Evolutionary conservation across 495 filamentous ascomycete genomes (phyloP).

Genomic region (Tuber aestivum): DNA sequence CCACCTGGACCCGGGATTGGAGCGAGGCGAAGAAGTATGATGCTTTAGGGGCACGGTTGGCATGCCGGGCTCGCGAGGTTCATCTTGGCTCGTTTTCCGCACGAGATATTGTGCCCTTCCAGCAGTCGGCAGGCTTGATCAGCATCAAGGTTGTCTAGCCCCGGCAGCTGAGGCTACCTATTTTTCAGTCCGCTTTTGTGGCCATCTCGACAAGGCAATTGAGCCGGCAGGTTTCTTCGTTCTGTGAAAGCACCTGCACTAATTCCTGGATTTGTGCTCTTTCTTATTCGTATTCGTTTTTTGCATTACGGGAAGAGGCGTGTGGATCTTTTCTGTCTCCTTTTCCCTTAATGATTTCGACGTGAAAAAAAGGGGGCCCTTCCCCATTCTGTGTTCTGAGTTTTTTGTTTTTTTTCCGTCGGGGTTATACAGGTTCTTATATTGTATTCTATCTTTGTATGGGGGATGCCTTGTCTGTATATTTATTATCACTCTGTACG

Average conservation of each 20-base stretch:
- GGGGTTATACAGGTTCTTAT: not conserved
- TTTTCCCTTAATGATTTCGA: constrained; percentile 11
- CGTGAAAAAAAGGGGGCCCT: not conserved
- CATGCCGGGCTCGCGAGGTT: not conserved
- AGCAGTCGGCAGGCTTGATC: not conserved
- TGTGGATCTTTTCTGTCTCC: constrained; percentile 10
- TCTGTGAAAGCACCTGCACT: constrained; percentile 21
- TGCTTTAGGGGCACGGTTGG: constrained; percentile 16
- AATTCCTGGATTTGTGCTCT: constrained; percentile 14
- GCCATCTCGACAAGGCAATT: not conserved
- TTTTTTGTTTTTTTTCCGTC: constrained; percentile 6
- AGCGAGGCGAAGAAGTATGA: constrained; percentile 36
- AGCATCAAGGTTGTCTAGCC: not conserved
- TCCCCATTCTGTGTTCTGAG: constrained; percentile 4
- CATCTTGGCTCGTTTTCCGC: not conserved
- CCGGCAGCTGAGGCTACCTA: not conserved
- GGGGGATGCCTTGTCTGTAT: not conserved
- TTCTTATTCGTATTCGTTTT: constrained; percentile 13
- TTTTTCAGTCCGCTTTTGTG: not conserved
- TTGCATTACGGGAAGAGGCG: constrained; percentile 15
- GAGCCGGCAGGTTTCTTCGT: not conserved
- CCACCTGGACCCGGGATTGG: constrained; percentile 11
- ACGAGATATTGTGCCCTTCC: not conserved
- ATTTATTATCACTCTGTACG: not conserved
- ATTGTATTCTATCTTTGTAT: constrained; percentile 13